Evolutionary conservation across 2,329 filamentous ascomycete species (phyloP).

Genomic region (Alternaria triticina): DNA sequence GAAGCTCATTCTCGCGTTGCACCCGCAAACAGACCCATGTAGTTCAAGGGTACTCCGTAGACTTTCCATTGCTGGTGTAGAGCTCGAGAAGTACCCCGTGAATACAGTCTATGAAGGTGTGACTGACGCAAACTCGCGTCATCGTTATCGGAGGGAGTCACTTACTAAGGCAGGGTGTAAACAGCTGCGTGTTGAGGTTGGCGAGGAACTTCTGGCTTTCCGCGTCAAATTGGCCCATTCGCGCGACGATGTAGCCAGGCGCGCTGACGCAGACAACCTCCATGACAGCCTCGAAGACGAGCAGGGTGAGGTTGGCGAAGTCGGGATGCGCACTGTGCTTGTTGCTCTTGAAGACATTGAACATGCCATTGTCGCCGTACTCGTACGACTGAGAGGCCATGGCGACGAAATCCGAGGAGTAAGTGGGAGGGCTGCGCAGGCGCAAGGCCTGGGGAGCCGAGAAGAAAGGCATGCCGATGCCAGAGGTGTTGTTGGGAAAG

Average conservation of each 20-base stretch:
- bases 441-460: constrained; percentile 44
- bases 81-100: not conserved
- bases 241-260: constrained; percentile 90
- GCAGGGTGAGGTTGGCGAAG: constrained; percentile 72
- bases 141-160: not conserved
- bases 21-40: not conserved
- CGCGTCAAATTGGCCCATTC: constrained; percentile 90
- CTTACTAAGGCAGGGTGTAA: constrained; percentile 93
- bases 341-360: constrained; percentile 42
- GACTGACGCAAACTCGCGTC: not conserved
- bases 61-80: not conserved
- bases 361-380: constrained; percentile 34
- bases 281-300: constrained; percentile 93
- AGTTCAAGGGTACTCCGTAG: not conserved
- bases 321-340: constrained; percentile 63
- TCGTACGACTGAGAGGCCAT: constrained; percentile 44
- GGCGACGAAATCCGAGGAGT: constrained; percentile 35
- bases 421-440: constrained; percentile 35
- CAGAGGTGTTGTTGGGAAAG: constrained; percentile 10
- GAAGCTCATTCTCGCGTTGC: not conserved
- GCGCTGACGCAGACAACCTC: constrained; percentile 95
- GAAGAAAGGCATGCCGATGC: constrained; percentile 42
- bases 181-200: constrained; percentile 94
- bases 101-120: not conserved
- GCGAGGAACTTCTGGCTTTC: constrained; percentile 96